These are phyloP conservation scores for Mucor saturninus DNA, from an alignment of 371 early-diverging fungal species.

Conservation along the genomic window DNA sequence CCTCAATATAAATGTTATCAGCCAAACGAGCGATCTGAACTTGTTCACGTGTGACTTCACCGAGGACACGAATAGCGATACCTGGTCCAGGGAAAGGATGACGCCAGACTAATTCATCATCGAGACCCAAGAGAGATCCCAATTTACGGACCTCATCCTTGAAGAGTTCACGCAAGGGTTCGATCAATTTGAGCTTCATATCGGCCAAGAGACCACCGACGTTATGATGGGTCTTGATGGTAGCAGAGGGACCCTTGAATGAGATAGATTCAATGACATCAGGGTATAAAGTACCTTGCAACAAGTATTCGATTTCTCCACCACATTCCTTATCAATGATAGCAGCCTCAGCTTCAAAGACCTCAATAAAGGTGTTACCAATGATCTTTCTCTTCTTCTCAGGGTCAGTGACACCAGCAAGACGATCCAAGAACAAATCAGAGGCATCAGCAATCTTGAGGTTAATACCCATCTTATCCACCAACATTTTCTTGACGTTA, in stretches of 20 bases:
- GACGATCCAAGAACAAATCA: slow-evolving; percentile 84
- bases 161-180: slow-evolving; percentile 97
- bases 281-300: slow-evolving; percentile 98
- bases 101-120: slow-evolving; percentile 96
- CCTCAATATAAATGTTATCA: slow-evolving; percentile 96
- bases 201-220: slow-evolving; percentile 95
- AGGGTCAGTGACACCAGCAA: slow-evolving; percentile 93
- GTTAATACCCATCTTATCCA: slow-evolving; percentile 93
- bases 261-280: slow-evolving; percentile 98
- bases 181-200: slow-evolving; percentile 97
- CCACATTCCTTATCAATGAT: slow-evolving; percentile 80
- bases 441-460: slow-evolving; percentile 91
- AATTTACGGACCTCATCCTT: slow-evolving; percentile 98
- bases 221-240: slow-evolving; percentile 99
- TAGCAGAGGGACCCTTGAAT: slow-evolving; percentile 98
- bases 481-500: slow-evolving; percentile 80
- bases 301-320: slow-evolving; percentile 86
- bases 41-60: slow-evolving; percentile 92
- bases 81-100: slow-evolving; percentile 99
- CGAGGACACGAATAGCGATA: slow-evolving; percentile 95
- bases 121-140: slow-evolving; percentile 85
- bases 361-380: slow-evolving; percentile 97
- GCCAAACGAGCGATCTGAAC: slow-evolving; percentile 93
- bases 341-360: slow-evolving; percentile 94
- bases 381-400: slow-evolving; percentile 98